Evolutionary conservation across 164 flowering plant species (phyloP), one percentile per base, ranked within the genome.

Genomic region (Tetrastigma voinierianum): DNA sequence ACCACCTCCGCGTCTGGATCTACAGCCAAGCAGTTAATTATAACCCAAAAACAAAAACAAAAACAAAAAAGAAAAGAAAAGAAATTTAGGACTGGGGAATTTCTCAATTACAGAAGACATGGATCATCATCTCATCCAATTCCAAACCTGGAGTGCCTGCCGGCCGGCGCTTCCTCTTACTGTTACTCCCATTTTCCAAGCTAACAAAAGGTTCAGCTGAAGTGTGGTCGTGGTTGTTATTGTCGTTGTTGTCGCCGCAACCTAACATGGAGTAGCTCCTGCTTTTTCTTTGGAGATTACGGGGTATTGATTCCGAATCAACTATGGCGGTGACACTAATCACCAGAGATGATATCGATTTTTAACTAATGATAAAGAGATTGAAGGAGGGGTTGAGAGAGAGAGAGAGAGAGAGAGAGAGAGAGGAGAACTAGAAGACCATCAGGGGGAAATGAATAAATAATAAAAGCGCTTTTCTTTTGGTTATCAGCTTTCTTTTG

Each of bases 1-100:
- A 94, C 90, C 71, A 94, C 98, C 68, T 94, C 97, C 16, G 98
- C 98, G 72, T 94, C 98, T 58, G 97, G 98, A 86, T 94, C 98
- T 94, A 46, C 32, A 56, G 23, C 51, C 4, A 61, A 18, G 4
- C 20, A 59, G 32, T 17, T n/a, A 53, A 60, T n/a, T n/a, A 20
- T 20, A 23, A 45, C 16, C 13, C 47, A 2, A 55, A 15, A 3
- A 13, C 15, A 54, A 13, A 6, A 46, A 17, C 14, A 46, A 53
- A 19, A 13, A 48, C 65, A 20, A 48, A 8, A 51, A 1, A 15
- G 10, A 52, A 55, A 49, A 15, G 11, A 10, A 51, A 40, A 21
- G 13, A 14, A 18, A 46, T 25, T 10, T 11, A 2, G 3, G n/a
- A 8, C 1, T 17, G 1, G 45, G 9, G 24, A 21, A n/a, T n/a